These are phyloP conservation scores for Nematocida sp. DNA, from an alignment of 371 early-diverging fungal species.

Conservation along the genomic window DNA sequence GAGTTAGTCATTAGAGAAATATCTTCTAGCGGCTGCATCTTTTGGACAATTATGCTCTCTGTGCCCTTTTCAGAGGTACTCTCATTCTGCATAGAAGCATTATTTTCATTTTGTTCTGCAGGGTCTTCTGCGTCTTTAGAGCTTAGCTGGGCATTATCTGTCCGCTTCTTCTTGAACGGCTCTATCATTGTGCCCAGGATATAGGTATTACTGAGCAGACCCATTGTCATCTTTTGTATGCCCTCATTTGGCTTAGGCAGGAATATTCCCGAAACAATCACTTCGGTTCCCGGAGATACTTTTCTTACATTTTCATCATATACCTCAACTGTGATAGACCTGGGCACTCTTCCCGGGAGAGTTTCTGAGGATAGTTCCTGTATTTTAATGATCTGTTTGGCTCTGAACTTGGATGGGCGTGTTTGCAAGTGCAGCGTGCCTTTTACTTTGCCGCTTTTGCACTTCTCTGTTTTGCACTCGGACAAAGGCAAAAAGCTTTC, in stretches of 20 bases:
- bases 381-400: constrained; percentile 58
- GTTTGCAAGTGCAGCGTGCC: constrained; percentile 85
- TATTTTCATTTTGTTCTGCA: constrained; percentile 53
- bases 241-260: constrained; percentile 86
- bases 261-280: constrained; percentile 78
- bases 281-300: constrained; percentile 81
- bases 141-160: neutral
- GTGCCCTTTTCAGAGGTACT: no score
- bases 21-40: constrained; percentile 65
- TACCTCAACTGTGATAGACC: constrained; percentile 80
- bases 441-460: constrained; percentile 73
- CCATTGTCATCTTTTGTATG: constrained; percentile 78
- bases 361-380: constrained; percentile 77
- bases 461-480: constrained; percentile 78
- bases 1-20: constrained; percentile 72
- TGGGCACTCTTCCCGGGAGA: constrained; percentile 92
- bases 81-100: constrained; percentile 74
- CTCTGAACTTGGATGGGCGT: constrained; percentile 77
- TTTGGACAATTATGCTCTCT: constrained; percentile 70
- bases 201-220: constrained; percentile 86
- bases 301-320: constrained; percentile 74
- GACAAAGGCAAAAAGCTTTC: constrained; percentile 71
- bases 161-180: constrained; percentile 70
- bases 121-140: neutral
- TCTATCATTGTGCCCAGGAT: constrained; percentile 76